These are phyloP conservation scores for Medicago arabica DNA, from an alignment of 306 rosid genomes.

Conservation along the genomic window DNA sequence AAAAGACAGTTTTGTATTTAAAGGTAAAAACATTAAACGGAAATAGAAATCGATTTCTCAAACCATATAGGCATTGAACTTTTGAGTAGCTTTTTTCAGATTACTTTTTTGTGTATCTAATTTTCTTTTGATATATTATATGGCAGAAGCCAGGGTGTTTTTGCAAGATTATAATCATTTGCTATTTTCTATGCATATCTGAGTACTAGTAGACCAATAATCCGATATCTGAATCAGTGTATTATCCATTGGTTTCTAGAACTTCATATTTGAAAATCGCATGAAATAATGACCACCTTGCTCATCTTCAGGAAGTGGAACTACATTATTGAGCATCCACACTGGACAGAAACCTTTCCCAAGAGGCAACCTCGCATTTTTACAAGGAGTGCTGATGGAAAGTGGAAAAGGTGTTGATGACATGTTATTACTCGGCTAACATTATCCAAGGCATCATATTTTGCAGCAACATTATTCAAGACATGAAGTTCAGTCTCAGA, in stretches of 20 bases:
- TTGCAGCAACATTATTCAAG: background rate
- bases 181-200: constrained; percentile 2
- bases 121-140: constrained; percentile 21
- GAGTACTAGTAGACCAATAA: background rate
- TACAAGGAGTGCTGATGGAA: constrained; percentile 61
- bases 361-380: constrained; percentile 63
- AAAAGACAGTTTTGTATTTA: too few species aligned
- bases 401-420: constrained; percentile 67
- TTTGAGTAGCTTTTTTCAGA: constrained; percentile 3
- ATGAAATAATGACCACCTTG: constrained; percentile 8
- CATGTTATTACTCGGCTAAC: constrained; percentile 22
- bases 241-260: constrained; percentile 5
- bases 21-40: too few species aligned
- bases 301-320: constrained; percentile 61
- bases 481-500: background rate
- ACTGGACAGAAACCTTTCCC: constrained; percentile 78
- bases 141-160: background rate
- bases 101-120: constrained; percentile 2
- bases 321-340: constrained; percentile 73
- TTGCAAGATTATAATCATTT: constrained; percentile 7
- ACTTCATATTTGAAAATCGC: constrained; percentile 3
- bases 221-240: background rate
- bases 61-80: background rate
- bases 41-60: too few species aligned
- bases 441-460: constrained; percentile 3